Percentiles rank a stretch among this genome's conserved stretches.
These are phyloP conservation scores for Globisporangium spiculum DNA, from an alignment of 352 stramenopile genomes.

Conservation along the genomic window DNA sequence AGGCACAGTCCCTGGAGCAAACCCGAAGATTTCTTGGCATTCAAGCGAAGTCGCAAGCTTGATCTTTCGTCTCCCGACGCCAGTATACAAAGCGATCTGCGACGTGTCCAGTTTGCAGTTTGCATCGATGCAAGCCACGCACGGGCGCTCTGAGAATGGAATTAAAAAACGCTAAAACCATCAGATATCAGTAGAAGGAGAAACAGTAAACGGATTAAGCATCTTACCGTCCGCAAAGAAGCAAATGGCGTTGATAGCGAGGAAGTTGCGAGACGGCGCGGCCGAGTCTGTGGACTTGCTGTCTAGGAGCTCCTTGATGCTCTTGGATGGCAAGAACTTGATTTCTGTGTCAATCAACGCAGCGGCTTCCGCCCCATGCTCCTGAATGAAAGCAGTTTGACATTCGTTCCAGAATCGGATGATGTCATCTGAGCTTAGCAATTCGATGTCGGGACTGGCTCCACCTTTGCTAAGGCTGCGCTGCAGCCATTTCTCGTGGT, in stretches of 20 bases:
- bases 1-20: conserved; percentile 56
- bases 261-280: conserved; percentile 27
- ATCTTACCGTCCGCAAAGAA: conserved; percentile 65
- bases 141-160: conserved; percentile 35
- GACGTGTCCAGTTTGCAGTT: conserved; percentile 64
- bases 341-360: conserved; percentile 12
- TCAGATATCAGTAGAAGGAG: not conserved
- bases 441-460: not conserved
- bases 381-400: not conserved
- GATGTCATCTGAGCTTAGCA: conserved; percentile 14
- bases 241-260: conserved; percentile 72
- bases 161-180: not conserved
- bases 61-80: conserved; percentile 58
- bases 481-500: conserved; percentile 31
- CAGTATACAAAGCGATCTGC: conserved; percentile 41
- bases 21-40: conserved; percentile 61
- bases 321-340: conserved; percentile 39
- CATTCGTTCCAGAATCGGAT: conserved; percentile 13
- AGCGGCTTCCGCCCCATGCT: not conserved
- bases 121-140: conserved; percentile 59
- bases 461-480: not conserved
- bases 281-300: conserved; percentile 16
- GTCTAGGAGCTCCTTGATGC: conserved; percentile 33
- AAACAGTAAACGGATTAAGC: no score
- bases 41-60: conserved; percentile 64